These are phyloP conservation scores for Erythrobasidium yunnanense DNA, from an alignment of 768 basidiomycete species.

Conservation along the genomic window DNA sequence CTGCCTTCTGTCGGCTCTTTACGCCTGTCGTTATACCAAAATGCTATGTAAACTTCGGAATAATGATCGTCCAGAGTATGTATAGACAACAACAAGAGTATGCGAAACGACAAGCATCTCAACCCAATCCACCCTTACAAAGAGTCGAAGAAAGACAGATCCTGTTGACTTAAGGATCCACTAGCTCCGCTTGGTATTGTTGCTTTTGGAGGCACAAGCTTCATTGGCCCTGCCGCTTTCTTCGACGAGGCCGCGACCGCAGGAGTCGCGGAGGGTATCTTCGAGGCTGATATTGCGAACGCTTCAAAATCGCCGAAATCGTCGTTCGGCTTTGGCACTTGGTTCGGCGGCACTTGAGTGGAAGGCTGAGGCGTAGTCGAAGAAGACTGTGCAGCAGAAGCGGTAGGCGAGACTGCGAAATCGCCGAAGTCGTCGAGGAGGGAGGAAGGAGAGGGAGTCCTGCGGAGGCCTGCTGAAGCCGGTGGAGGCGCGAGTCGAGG, in stretches of 20 bases:
- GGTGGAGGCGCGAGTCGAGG: background rate
- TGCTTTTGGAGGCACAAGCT: background rate
- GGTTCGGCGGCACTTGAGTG: no score
- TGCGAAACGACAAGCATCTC: no score
- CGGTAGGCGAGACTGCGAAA: background rate
- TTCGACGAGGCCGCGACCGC: no score
- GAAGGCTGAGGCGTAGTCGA: no score
- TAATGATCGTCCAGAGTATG: no score
- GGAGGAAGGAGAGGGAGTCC: background rate
- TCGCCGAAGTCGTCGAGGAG: background rate
- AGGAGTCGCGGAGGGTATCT: no score
- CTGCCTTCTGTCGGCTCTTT: no score
- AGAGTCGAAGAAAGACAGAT: constrained; percentile 16
- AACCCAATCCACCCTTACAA: no score
- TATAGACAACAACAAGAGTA: no score
- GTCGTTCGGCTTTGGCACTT: background rate
- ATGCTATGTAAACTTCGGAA: no score
- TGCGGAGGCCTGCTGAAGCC: background rate
- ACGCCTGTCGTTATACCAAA: no score
- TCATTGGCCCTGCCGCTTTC: constrained; percentile 18
- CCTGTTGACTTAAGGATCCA: background rate
- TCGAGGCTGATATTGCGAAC: background rate
- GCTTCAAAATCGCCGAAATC: constrained; percentile 18
- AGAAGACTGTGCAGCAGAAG: no score
- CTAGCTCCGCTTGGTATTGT: background rate